These are phyloP conservation scores for bread wheat (Triticum aestivum) DNA, from an alignment of 176 grass and related monocot species.

Conservation along the genomic window DNA sequence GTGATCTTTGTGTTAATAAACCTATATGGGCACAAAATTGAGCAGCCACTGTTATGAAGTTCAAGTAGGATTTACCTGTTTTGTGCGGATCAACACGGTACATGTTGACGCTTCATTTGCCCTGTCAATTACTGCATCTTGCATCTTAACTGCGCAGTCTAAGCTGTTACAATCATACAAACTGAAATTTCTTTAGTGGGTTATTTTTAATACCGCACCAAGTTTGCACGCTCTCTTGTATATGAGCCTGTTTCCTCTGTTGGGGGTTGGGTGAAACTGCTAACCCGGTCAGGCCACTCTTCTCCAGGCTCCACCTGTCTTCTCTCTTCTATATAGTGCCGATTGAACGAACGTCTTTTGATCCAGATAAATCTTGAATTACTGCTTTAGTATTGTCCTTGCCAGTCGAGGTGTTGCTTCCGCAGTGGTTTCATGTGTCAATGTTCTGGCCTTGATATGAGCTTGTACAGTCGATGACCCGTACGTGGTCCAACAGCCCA, in stretches of 20 bases:
- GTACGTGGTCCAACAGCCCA: not conserved
- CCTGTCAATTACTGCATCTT: not conserved
- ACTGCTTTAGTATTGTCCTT: not conserved
- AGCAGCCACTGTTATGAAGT: constrained; percentile 7
- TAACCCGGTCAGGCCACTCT: no score
- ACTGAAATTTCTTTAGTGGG: not conserved
- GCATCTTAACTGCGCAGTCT: not conserved
- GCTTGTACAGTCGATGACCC: not conserved
- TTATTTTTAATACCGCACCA: not conserved
- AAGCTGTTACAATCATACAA: not conserved
- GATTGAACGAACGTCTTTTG: not conserved
- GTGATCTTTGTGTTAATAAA: constrained; percentile 47
- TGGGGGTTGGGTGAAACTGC: no score
- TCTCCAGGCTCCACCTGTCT: not conserved
- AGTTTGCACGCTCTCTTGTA: not conserved
- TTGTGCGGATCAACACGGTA: not conserved
- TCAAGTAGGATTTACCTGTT: not conserved
- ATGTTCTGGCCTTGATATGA: not conserved
- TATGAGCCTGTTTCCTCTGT: no score
- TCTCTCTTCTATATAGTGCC: not conserved
- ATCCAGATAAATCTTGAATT: not conserved
- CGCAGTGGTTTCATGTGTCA: not conserved
- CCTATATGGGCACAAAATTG: constrained; percentile 16
- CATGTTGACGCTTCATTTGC: not conserved
- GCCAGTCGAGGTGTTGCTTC: not conserved